Evolutionary conservation across 495 filamentous ascomycete genomes (phyloP).

Genomic region (Rusavskia elegans): DNA sequence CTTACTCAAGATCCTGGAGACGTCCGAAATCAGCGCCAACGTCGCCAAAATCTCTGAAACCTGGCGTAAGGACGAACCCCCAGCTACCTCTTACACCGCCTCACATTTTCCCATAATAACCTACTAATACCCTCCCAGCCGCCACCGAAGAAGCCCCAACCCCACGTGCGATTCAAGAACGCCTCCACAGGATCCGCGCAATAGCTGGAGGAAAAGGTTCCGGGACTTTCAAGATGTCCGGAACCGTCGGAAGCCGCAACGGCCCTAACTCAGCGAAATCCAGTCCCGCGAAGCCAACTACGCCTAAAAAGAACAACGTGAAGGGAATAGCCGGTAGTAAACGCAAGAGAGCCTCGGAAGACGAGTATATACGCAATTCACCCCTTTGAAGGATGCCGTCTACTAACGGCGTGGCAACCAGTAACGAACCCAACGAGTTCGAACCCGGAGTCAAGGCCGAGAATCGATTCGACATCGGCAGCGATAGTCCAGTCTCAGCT

Average conservation of each 20-base stretch:
- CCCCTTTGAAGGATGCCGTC: too few relatives aligned
- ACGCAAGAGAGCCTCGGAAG: too few relatives aligned
- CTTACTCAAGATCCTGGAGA: conserved; percentile 30
- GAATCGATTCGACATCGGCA: too few relatives aligned
- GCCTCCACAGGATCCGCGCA: conserved; percentile 26
- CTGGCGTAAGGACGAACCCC: conserved; percentile 26
- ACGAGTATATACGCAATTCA: too few relatives aligned
- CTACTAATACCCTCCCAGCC: conserved; percentile 7
- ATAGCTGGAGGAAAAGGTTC: conserved; percentile 2
- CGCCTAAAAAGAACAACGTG: too few relatives aligned
- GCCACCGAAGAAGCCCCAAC: conserved; percentile 20
- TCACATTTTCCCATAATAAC: background rate
- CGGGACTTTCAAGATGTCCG: background rate
- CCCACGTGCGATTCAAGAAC: conserved; percentile 32
- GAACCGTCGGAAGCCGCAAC: background rate
- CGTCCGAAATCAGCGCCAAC: conserved; percentile 25
- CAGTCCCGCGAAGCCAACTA: background rate
- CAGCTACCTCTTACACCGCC: background rate
- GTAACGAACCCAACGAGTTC: too few relatives aligned
- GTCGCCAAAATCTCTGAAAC: conserved; percentile 22
- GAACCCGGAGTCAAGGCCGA: too few relatives aligned
- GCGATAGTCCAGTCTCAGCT: too few relatives aligned
- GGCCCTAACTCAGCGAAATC: background rate
- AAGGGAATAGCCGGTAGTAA: too few relatives aligned
- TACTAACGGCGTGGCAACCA: too few relatives aligned